Percentiles rank a stretch among this genome's conserved stretches.
Conservation (phyloP, 495 filamentous ascomycete genomes). For the Penicillium parvum region DNA sequence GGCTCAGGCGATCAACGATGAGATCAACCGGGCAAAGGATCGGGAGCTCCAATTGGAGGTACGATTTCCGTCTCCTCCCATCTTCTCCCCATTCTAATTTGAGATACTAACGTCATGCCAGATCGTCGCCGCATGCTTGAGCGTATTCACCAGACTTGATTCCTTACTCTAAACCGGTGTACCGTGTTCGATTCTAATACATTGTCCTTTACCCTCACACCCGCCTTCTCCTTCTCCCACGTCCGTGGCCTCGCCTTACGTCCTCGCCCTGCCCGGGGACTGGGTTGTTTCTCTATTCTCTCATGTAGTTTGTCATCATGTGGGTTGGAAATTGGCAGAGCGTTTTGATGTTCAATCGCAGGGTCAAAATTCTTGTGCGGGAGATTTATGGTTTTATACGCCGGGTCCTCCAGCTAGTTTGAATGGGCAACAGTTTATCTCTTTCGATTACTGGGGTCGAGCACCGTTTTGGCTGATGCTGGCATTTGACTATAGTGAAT, state of each 20-base stretch:
- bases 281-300: slow-evolving; percentile 25
- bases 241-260: slow-evolving; percentile 1
- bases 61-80: slow-evolving; percentile 25
- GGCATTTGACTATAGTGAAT: too few species aligned
- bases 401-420: slow-evolving; percentile 7
- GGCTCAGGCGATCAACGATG: slow-evolving; percentile 81
- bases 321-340: slow-evolving; percentile 31
- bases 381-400: slow-evolving; percentile 13
- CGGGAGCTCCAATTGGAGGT: slow-evolving; percentile 95
- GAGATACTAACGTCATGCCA: slow-evolving; percentile 36
- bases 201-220: slow-evolving; percentile 14
- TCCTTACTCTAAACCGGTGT: slow-evolving; percentile 66
- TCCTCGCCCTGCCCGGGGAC: slow-evolving; percentile 1
- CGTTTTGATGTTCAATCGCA: slow-evolving; percentile 21
- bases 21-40: slow-evolving; percentile 78
- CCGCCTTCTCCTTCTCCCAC: slow-evolving; percentile 12
- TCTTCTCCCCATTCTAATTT: too few species aligned
- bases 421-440: too few species aligned
- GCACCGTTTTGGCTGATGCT: too few species aligned
- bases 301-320: slow-evolving; percentile 38
- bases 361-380: slow-evolving; percentile 31
- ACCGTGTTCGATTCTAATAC: slow-evolving; percentile 25
- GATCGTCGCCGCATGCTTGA: slow-evolving; percentile 92
- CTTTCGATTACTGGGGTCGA: too few species aligned
- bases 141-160: slow-evolving; percentile 94